Evolutionary conservation across 805 yeast genomes (phyloP).

Genomic region (Candida tallmaniae): DNA sequence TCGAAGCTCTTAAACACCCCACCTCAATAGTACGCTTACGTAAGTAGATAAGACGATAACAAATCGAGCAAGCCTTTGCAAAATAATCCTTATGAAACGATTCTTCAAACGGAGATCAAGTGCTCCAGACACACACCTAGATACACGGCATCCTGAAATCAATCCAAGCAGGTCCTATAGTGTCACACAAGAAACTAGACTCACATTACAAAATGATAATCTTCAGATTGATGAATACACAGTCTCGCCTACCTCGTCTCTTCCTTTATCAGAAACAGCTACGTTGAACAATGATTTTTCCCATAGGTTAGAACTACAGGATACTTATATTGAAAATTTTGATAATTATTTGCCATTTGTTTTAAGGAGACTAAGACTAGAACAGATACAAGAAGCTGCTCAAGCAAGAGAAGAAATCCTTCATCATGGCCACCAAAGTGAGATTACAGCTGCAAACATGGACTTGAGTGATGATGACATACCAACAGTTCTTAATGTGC

Average conservation of each 20-base stretch:
- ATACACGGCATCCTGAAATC: background rate
- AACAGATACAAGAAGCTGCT: background rate
- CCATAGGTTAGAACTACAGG: conserved; percentile 31
- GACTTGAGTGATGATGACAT: conserved; percentile 15
- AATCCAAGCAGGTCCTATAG: background rate
- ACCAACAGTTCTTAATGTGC: conserved; percentile 18
- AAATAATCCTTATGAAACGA: too few species aligned
- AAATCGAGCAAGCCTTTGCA: too few species aligned
- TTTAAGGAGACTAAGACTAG: conserved; percentile 24
- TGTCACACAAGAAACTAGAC: background rate
- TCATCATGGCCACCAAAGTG: too few species aligned
- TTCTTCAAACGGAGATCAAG: background rate
- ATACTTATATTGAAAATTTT: conserved; percentile 32
- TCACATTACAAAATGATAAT: too few species aligned
- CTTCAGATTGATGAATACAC: conserved; percentile 7
- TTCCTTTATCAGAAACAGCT: conserved; percentile 31
- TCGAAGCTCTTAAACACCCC: too few species aligned
- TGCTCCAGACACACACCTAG: background rate
- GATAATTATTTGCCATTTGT: conserved; percentile 34
- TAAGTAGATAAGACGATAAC: too few species aligned
- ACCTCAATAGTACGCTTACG: too few species aligned
- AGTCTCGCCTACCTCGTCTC: conserved; percentile 8
- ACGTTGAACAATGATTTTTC: conserved; percentile 22
- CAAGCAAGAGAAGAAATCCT: too few species aligned
- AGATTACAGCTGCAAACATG: background rate